Base-by-base conservation (phyloP, 208 protist species). In the Leishmania braziliensis region DNA sequence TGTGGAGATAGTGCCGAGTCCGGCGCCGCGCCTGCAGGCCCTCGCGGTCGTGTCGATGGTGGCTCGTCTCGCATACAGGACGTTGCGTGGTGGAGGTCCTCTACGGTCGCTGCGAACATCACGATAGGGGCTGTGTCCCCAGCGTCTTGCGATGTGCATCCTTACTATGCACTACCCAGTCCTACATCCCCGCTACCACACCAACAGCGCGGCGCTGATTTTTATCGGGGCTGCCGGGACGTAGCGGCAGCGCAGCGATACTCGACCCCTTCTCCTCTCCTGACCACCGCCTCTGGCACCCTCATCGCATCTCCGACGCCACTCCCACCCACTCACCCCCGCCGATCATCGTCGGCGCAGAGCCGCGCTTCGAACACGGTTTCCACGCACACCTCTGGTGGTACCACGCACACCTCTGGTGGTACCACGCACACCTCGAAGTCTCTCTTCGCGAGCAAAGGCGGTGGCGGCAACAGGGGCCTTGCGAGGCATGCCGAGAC, bases 261-360 rank as follows among this genome's bases (percentile, higher is more conserved):
- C 36, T 66, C 71, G 5, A 68, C 10, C 51, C 74, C 51, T 5
- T 56, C 60, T 29, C 48, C 71, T 66, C 75, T 50, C 6, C n/a
- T 69, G 50, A 23, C 54, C 5, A 62, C 23, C 8, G 46, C 51
- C 46, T 50, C 77, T 1, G 48, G 72, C 51, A 46, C 77, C 18
- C 43, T n/a, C 3, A 3, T 46, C 20, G 56, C 62, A n/a, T 58
- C 68, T 36, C 36, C 77, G 2, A 63, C 77, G 29, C 82, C 65
- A 20, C 78, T 82, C 51, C 82, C 82, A 10, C 82, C 77, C 0
- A 66, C 82, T 14, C 82, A 86, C 36, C 82, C 82, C 29, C 62
- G 73, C 36, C 78, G 82, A n/a, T 86, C 82, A 20, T 76, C 63
- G 8, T 86, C 82, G 14, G 65, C 78, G 74, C 77, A 80, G 58